Percentiles rank a stretch among this genome's conserved stretches.
Conservation (phyloP, 305 asterid species). For the Rubia balearica region DNA sequence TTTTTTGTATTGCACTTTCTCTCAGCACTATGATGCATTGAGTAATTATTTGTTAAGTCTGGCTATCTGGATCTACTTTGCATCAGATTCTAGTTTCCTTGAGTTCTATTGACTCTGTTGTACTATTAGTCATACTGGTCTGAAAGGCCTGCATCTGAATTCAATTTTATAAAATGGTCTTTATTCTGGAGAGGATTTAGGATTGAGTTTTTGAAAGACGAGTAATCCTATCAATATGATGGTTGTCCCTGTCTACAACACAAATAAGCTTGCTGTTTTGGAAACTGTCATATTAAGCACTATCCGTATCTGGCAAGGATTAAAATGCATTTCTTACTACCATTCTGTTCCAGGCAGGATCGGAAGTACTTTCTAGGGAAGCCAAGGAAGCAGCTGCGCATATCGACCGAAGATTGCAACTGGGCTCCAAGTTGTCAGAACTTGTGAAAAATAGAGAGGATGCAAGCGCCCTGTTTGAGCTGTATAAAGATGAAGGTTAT, state of each 20-base stretch:
- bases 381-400: constrained; percentile 84
- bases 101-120: not conserved
- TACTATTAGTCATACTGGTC: not conserved
- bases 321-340: not conserved
- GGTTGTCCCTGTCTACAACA: not conserved
- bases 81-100: no score
- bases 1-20: not conserved
- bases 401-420: constrained; percentile 55
- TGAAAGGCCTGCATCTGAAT: not conserved
- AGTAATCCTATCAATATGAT: not conserved
- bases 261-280: not conserved
- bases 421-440: constrained; percentile 75
- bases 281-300: not conserved
- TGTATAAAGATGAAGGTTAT: constrained; percentile 68
- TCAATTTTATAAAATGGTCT: not conserved
- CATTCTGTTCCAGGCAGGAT: constrained; percentile 41
- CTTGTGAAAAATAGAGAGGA: constrained; percentile 64
- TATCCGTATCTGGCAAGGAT: not conserved
- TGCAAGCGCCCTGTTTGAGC: constrained; percentile 50
- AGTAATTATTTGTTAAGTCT: not conserved
- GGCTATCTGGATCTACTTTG: not conserved
- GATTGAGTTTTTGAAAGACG: not conserved
- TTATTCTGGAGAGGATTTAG: not conserved
- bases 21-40: not conserved
- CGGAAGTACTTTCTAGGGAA: constrained; percentile 47